Base-by-base conservation (phyloP, 2,329 filamentous ascomycete genomes). In the Fusarium globosum region DNA sequence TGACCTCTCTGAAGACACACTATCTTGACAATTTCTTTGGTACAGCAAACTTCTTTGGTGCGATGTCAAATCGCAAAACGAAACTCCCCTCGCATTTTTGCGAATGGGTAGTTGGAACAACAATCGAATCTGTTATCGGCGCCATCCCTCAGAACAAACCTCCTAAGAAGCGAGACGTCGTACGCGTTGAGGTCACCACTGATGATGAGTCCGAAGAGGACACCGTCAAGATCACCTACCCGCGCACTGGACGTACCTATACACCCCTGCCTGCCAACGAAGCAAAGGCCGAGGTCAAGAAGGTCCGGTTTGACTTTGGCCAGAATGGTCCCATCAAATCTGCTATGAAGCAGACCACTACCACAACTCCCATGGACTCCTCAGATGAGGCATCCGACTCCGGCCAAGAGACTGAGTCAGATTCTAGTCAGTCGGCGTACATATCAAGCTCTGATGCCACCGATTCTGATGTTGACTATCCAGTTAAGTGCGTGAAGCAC, bases 121-220 rank as follows among this genome's bases (percentile, higher is more conserved):
- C 79, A 45, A 81, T 85, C 30, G 65, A 79, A 18, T 71, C 71
- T 16, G 77, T 77, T 30, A 75, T 82, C 9, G 77, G 79, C 6
- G 76, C 78, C 10, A 61, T 76, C 9, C 76, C 78, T 16, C 75
- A 77, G 64, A 76, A 75, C 52, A 78, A 79, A 28, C 76, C 61
- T 26, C 75, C 59, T 26, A 79, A 63, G 59, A 73, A 70, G 43
- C 75, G 80, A 52, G 79, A 80, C 23, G 77, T 84, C 16, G 75
- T 86, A 64, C 82, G 77, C 28, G 76, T 88, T 38, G 81, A 85
- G 58, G 76, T 88, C 4, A 81, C 83, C 20, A 88, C 87, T 16
- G 87, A 89, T 68, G 87, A 89, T 48, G 86, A 88, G 62, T 83
- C 82, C n/a, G 83, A 85, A 13, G 81, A 83, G 33, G 87, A 89